phyloP scores from a whole-genome alignment of 306 rosid species.

The Gillenia trifoliata region DNA sequence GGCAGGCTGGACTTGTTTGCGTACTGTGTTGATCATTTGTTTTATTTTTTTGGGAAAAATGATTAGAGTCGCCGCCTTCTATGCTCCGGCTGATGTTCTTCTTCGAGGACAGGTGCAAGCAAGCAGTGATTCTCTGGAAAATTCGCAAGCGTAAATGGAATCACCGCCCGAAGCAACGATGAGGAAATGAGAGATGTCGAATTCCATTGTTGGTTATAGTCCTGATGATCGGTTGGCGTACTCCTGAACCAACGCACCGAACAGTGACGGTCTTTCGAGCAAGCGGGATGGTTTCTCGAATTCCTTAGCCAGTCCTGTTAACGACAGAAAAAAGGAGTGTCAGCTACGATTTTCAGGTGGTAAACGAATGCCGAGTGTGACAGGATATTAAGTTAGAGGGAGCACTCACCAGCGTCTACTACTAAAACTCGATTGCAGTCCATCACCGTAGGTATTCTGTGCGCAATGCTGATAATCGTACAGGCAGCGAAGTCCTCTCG shows the following conservation, averaged over 20 bases:
- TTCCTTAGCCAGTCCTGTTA: constrained; percentile 71
- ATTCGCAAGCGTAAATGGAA: not conserved
- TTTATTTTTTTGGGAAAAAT: not conserved
- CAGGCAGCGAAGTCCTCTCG: constrained; percentile 81
- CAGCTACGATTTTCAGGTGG: not conserved
- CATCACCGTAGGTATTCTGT: constrained; percentile 95
- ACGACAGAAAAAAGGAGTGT: not conserved
- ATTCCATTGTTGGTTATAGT: constrained; percentile 25
- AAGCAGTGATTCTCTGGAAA: not conserved
- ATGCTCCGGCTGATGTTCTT: not conserved
- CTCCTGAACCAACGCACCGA: constrained; percentile 85
- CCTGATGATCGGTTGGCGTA: constrained; percentile 76
- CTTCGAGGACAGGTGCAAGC: not conserved
- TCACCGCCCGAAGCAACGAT: not conserved
- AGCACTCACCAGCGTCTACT: constrained; percentile 65
- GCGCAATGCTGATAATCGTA: constrained; percentile 96
- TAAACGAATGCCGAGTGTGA: not conserved
- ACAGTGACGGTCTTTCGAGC: constrained; percentile 69
- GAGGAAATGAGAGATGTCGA: not conserved
- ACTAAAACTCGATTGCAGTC: constrained; percentile 83
- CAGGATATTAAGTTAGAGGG: not conserved
- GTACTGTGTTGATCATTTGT: not conserved
- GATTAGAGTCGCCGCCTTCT: not conserved
- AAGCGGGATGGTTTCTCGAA: constrained; percentile 72
- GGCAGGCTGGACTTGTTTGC: not conserved